Percentiles rank a stretch among this genome's conserved stretches.
Evolutionary conservation across 139 green algal species (phyloP).

Genomic region (Tetraselmis chui): DNA sequence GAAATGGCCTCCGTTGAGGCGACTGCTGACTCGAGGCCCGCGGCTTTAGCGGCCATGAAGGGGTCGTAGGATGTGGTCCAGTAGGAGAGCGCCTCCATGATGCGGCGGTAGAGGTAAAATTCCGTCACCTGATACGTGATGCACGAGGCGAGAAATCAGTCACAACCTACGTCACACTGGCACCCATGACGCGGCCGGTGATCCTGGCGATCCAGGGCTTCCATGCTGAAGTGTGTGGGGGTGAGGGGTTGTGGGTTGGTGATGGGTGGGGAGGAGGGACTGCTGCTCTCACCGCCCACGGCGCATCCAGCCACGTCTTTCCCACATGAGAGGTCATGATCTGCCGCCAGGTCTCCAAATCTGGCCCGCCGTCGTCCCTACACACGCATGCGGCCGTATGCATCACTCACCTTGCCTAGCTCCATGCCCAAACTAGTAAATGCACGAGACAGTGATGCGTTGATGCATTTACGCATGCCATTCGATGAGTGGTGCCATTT

Average conservation of each 20-base stretch:
- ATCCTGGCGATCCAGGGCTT: too few species aligned
- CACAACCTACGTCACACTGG: too few species aligned
- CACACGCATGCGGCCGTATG: too few species aligned
- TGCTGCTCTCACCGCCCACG: conserved; percentile 16
- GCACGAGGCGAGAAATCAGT: too few species aligned
- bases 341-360: conserved; percentile 20
- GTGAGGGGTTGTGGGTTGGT: neutral
- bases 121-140: conserved; percentile 16
- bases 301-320: conserved; percentile 17
- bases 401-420: too few species aligned
- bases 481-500: too few species aligned
- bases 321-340: conserved; percentile 14
- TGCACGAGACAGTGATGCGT: too few species aligned
- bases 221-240: too few species aligned
- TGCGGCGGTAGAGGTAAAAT: conserved; percentile 35
- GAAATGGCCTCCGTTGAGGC: neutral
- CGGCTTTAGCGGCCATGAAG: conserved; percentile 18
- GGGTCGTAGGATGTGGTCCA: conserved; percentile 20
- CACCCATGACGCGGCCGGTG: too few species aligned
- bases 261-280: neutral
- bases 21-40: neutral
- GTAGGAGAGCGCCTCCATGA: conserved; percentile 20
- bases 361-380: conserved; percentile 18
- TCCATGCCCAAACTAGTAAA: too few species aligned
- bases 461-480: too few species aligned